Base-by-base conservation (phyloP, 495 filamentous ascomycete species). In the Aspergillus sparsus region DNA sequence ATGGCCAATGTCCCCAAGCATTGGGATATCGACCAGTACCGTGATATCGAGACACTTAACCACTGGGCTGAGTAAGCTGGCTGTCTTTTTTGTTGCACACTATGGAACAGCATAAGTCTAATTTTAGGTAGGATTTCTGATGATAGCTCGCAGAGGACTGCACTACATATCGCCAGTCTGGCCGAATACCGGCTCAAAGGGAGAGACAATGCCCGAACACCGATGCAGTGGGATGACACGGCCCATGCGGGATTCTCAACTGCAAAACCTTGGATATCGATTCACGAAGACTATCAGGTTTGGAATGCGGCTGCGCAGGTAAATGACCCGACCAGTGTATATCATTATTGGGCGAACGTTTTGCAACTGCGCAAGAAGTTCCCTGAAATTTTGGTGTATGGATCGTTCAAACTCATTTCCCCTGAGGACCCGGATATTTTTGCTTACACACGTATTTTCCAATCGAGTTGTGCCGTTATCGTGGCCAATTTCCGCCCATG, bases 11-110 rank as follows among this genome's bases (percentile, higher is more conserved):
- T 52, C 32, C 85, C 87, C 1, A 60, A 65, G 21, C 51, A 76
- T 21, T 88, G 85, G 85, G 66, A 62, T 1, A 80, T 86, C 18
- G 78, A 81, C 10, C 79, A 86, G 47, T 88, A 85, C 66, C 77
- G 82, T 47, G 87, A 89, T 66, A 74, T 88, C 37, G 87, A 87
- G 62, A 77, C 80, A 9, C 66, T 82, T n/a, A 82, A 82, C 61
- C 84, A 82, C 53, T 85, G 79, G 69, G 69, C 76, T 34, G 69
- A 74, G 55, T 76, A 51, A 61, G 62, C 41, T 5, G 13, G 11
- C 0, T 44, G 7, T 32, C 49, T n/a, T 37, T 37, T 18, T 27
- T n/a, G 27, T 18, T 44, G 21, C 16, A 15, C 13, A n/a, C 16
- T 39, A 52, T 33, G 18, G 21, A 54, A 12, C 1, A 27, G 33